Percentiles rank a stretch among this genome's conserved stretches.
These are phyloP conservation scores for Fusarium albosuccineum DNA, from an alignment of 2,329 filamentous ascomycete species.

Conservation along the genomic window DNA sequence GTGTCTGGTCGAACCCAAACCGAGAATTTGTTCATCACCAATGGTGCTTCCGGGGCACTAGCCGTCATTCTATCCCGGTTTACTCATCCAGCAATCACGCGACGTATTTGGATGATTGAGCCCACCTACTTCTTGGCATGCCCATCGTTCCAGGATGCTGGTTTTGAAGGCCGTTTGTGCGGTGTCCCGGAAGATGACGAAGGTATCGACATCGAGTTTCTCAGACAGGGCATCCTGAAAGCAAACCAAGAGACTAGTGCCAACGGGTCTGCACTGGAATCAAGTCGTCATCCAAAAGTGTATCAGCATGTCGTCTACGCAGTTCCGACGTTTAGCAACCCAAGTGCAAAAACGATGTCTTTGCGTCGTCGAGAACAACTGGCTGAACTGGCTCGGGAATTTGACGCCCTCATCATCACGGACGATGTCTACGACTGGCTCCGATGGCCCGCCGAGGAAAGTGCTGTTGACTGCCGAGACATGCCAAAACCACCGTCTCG, in stretches of 20 bases:
- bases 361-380: slow-evolving; percentile 67
- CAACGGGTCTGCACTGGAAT: no score
- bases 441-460: slow-evolving; percentile 62
- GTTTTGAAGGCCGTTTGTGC: slow-evolving; percentile 66
- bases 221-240: slow-evolving; percentile 2
- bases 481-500: no score
- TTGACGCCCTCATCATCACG: slow-evolving; percentile 73
- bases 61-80: slow-evolving; percentile 51
- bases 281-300: slow-evolving; percentile 57
- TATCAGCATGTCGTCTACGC: slow-evolving; percentile 78
- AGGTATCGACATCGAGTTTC: slow-evolving; percentile 37
- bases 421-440: slow-evolving; percentile 82
- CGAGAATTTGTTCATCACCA: not conserved
- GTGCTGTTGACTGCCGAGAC: no score
- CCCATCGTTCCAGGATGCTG: slow-evolving; percentile 71
- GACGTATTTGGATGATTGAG: slow-evolving; percentile 72
- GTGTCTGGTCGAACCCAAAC: not conserved
- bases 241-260: no score
- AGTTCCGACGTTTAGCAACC: slow-evolving; percentile 78
- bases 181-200: slow-evolving; percentile 70
- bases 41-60: not conserved
- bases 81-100: slow-evolving; percentile 72
- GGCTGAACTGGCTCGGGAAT: slow-evolving; percentile 71
- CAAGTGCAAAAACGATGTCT: slow-evolving; percentile 74
- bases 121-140: slow-evolving; percentile 74